Evolutionary conservation across 805 yeast genomes (phyloP), one percentile per base, ranked within the genome.

Genomic region (Myxozyma melibiosi): DNA sequence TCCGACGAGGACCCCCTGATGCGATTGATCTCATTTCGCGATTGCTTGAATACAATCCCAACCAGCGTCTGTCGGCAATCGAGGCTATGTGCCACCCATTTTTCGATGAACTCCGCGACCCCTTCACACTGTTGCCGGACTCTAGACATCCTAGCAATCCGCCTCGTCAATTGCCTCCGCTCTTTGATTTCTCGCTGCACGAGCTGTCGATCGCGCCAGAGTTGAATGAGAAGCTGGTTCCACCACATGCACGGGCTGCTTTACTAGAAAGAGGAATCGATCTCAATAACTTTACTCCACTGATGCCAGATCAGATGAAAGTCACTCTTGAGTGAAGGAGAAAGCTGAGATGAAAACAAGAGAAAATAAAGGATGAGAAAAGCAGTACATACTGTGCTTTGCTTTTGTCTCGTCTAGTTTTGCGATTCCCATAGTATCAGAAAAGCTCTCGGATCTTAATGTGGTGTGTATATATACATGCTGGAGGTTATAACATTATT

Each of bases 1-100:
- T 87, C 68, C 80, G 88, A 55, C 80, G 86, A 64, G 91, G 96
- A 18, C 86, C 96, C 16, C 84, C 86, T 1, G 88, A 84, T 58
- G 97, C 96, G 25, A 80, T 94, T 58, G 97, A 92, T 71, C 78
- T 94, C 64, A 77, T 94, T 67, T 80, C 86, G 78, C 80, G 81
- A 57, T 83, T 94, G 44, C 80, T 94, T 62, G 96, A 90, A 47
- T 94, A 94, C 74, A 94, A 90, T 62, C 99, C 99, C 14, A 87
- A 85, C 51, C 74, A 77, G 55, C 83, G 99, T 71, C 80, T 89
- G 58, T 79, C 86, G 44, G 92, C 98, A 49, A 81, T 85, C 68
- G 80, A 86, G 65, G 90, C 92, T 7, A 75, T 94, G 78, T 83
- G 91, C 6, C 97, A 92, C 75, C 85, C 86, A 25, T 94, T 90